phyloP scores from a whole-genome alignment of 345 rosid genomes.

The Citrus sinensis region DVS_A1.0 CM039169.1:202001-202500 shows the following conservation, averaged over 20 bases:
- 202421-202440: slow-evolving; percentile 92
- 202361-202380: slow-evolving; percentile 77
- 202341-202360: slow-evolving; percentile 14
- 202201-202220: slow-evolving; percentile 79
- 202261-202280: slow-evolving; percentile 2
- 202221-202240: slow-evolving; percentile 5
- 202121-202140: slow-evolving; percentile 92
- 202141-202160: slow-evolving; percentile 98
- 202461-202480: slow-evolving; percentile 80
- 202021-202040: neutral
- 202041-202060: neutral
- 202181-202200: slow-evolving; percentile 74
- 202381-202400: slow-evolving; percentile 61
- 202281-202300: neutral
- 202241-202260: slow-evolving; percentile 6
- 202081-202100: neutral
- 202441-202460: slow-evolving; percentile 73
- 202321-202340: neutral
- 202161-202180: slow-evolving; percentile 81
- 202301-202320: neutral
- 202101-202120: slow-evolving; percentile 41
- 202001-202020: neutral
- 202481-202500: slow-evolving; percentile 86
- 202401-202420: slow-evolving; percentile 90
- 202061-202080: neutral